Conservation (phyloP, 805 yeast genomes). For the Spathaspora boniae region DNA sequence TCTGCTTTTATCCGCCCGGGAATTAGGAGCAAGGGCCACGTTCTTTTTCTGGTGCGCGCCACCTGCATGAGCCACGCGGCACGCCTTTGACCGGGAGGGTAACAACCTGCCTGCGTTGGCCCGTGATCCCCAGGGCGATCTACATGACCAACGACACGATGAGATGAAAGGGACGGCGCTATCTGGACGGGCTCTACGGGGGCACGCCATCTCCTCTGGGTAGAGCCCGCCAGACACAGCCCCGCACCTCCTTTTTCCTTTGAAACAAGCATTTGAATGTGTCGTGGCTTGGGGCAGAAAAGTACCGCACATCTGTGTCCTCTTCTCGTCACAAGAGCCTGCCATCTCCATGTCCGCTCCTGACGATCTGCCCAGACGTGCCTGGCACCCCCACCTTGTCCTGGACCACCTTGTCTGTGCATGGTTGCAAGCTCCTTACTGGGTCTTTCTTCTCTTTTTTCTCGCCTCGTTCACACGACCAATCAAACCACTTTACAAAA, state of each 20-base stretch:
- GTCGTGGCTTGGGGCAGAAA: background rate
- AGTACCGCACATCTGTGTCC: background rate
- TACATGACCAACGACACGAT: background rate
- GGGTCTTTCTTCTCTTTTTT: background rate
- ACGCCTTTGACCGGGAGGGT: background rate
- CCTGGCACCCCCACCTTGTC: too few species aligned
- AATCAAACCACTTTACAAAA: background rate
- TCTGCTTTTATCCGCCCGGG: too few species aligned
- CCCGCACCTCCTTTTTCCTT: background rate
- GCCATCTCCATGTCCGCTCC: too few species aligned
- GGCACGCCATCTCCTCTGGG: background rate
- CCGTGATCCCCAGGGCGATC: too few species aligned
- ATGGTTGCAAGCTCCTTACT: background rate
- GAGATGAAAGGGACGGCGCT: background rate
- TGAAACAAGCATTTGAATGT: background rate
- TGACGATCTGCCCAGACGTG: too few species aligned
- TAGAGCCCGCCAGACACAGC: background rate
- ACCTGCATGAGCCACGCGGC: background rate
- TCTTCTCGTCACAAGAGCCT: background rate
- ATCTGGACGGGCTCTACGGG: background rate
- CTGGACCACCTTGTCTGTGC: background rate
- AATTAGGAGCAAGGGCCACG: too few species aligned
- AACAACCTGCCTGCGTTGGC: background rate
- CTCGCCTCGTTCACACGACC: background rate
- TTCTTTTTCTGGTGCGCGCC: too few species aligned